A percentile compares a stretch with the other conserved stretches of the same genome.
Conservation (phyloP, 2,329 filamentous ascomycete genomes). For the Cercospora zeae-maydis region DNA sequence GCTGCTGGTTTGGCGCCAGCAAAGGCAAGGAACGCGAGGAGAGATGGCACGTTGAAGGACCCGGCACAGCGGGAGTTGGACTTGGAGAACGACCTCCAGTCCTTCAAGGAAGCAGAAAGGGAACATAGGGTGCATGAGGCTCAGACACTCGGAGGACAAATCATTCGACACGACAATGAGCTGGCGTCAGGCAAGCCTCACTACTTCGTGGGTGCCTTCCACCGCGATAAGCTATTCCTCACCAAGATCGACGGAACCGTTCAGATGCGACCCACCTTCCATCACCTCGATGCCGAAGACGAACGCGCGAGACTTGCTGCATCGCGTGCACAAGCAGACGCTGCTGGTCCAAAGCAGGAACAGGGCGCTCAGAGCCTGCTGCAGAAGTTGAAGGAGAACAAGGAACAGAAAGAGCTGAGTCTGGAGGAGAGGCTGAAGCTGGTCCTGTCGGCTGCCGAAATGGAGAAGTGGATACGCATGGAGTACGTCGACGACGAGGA, state of each 20-base stretch:
- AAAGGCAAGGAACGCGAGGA: constrained; percentile 24
- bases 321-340: constrained; percentile 44
- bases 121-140: constrained; percentile 70
- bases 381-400: constrained; percentile 1
- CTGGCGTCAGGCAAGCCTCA: constrained; percentile 65
- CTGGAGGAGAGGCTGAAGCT: constrained; percentile 60
- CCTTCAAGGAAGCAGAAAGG: constrained; percentile 66
- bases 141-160: constrained; percentile 82
- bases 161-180: constrained; percentile 59
- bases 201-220: constrained; percentile 92
- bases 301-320: constrained; percentile 61
- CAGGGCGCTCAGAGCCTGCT: not conserved
- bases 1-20: constrained; percentile 43
- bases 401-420: not conserved
- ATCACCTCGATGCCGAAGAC: constrained; percentile 81
- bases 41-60: constrained; percentile 41
- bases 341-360: constrained; percentile 39
- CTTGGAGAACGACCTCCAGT: constrained; percentile 40
- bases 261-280: constrained; percentile 85
- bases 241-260: constrained; percentile 79
- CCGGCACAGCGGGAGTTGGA: constrained; percentile 42
- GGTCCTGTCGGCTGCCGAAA: constrained; percentile 72
- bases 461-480: constrained; percentile 76
- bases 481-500: constrained; percentile 79
- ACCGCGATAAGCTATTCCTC: constrained; percentile 78